Evolutionary conservation across 257 asterid species (phyloP), one percentile per base, ranked within the genome.

Genomic region (Solanum habrochaites): DNA sequence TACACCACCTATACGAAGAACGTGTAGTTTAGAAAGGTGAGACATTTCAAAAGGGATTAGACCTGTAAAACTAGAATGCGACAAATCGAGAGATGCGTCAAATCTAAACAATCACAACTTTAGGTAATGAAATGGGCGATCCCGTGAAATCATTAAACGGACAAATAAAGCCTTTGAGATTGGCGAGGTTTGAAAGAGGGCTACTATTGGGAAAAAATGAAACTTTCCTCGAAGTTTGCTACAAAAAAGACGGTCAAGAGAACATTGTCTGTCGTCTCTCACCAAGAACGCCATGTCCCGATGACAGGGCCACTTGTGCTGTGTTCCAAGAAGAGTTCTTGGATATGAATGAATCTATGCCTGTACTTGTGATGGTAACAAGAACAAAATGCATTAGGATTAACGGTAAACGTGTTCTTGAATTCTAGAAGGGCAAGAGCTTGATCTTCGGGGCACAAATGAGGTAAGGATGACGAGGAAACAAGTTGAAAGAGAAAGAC

Each of bases 241-340:
- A n/a, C n/a, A n/a, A n/a, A n/a, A n/a, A n/a, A n/a, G n/a, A n/a
- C n/a, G n/a, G n/a, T n/a, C n/a, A n/a, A n/a, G n/a, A n/a, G n/a
- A n/a, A n/a, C n/a, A n/a, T n/a, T 45, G 32, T 18, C 91, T 1
- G 78, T 85, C 7, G 27, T 42, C 8, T 29, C 13, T 80, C 88
- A 35, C 91, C 85, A 0, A 58, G 71, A 11, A 89, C 87, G 35
- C 91, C 90, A 70, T 87, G n/a, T 27, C 72, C 90, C 91, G n/a
- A 89, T 25, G 10, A n/a, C n/a, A n/a, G n/a, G n/a, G n/a, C n/a
- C n/a, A n/a, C n/a, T n/a, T n/a, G n/a, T n/a, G n/a, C n/a, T n/a
- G n/a, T n/a, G 25, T 80, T 80, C 89, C 89, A 87, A 71, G 80
- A 2, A 13, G 29, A 0, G 21, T 87, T 77, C n/a, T 60, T 3